Conservation (phyloP, 78 protist genomes). For the Acrasis kona region DNA sequence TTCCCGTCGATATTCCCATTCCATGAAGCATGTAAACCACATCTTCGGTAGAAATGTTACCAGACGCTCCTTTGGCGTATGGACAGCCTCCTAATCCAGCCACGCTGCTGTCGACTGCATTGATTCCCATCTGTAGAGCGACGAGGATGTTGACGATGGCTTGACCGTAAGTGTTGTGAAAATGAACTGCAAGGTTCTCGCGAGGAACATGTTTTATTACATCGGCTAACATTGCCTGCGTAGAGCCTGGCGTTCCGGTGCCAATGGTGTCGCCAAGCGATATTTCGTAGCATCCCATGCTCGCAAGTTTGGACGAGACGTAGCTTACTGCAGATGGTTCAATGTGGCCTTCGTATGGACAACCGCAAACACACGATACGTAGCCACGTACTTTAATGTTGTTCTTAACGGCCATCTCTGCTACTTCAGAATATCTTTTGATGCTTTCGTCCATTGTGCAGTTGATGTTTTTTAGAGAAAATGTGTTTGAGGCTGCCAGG, state of each 20-base stretch:
- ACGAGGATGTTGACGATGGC: slow-evolving; percentile 75
- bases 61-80: slow-evolving; percentile 74
- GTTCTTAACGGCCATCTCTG: slow-evolving; percentile 33
- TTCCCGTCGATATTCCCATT: slow-evolving; percentile 50
- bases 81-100: slow-evolving; percentile 93
- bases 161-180: slow-evolving; percentile 90
- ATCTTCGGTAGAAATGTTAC: slow-evolving; percentile 91
- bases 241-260: slow-evolving; percentile 71
- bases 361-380: slow-evolving; percentile 80
- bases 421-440: slow-evolving; percentile 48
- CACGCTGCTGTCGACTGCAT: slow-evolving; percentile 61
- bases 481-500: slow-evolving; percentile 65
- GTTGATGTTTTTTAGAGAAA: slow-evolving; percentile 60
- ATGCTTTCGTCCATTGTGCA: slow-evolving; percentile 54
- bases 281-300: slow-evolving; percentile 86
- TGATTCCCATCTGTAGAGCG: slow-evolving; percentile 65
- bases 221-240: slow-evolving; percentile 21
- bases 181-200: slow-evolving; percentile 70
- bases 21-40: slow-evolving; percentile 84
- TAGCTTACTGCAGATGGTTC: slow-evolving; percentile 20
- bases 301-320: slow-evolving; percentile 46
- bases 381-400: slow-evolving; percentile 55
- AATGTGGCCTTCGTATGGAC: slow-evolving; percentile 77
- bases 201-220: slow-evolving; percentile 33
- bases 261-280: slow-evolving; percentile 92